Conservation (phyloP, 75 land plant genomes). For the Ceratopteris richardii region DNA sequence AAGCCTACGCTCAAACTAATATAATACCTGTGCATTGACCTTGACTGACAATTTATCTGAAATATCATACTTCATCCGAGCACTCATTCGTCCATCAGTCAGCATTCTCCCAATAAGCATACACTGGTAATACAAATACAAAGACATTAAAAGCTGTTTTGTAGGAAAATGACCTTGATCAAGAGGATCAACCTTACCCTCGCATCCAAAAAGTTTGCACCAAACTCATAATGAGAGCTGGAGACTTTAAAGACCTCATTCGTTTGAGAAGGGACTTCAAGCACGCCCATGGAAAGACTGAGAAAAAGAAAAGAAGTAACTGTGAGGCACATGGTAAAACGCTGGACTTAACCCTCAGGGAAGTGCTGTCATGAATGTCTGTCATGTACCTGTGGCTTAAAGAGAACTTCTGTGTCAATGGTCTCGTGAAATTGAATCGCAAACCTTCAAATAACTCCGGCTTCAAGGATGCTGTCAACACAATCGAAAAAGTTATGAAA, state of each 20-base stretch:
- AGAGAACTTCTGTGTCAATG: constrained; percentile 73
- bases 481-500: too few species aligned
- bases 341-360: neutral
- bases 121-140: constrained; percentile 34
- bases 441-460: constrained; percentile 93
- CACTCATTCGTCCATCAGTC: constrained; percentile 92
- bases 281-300: constrained; percentile 90
- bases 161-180: too few species aligned
- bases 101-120: constrained; percentile 88
- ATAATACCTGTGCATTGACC: constrained; percentile 89
- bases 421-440: constrained; percentile 91
- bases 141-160: constrained; percentile 1
- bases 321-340: neutral
- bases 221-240: constrained; percentile 91
- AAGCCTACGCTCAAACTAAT: too few species aligned
- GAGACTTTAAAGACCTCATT: constrained; percentile 82
- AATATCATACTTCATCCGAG: constrained; percentile 76
- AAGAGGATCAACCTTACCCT: constrained; percentile 29
- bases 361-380: too few species aligned
- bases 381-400: constrained; percentile 90
- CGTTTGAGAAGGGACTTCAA: constrained; percentile 73
- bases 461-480: constrained; percentile 54
- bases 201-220: constrained; percentile 87
- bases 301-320: constrained; percentile 1
- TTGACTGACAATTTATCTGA: constrained; percentile 77